These are phyloP conservation scores for Protomyces pachydermus DNA, from an alignment of 1,139 yeast species.

Conservation along the genomic window DNA sequence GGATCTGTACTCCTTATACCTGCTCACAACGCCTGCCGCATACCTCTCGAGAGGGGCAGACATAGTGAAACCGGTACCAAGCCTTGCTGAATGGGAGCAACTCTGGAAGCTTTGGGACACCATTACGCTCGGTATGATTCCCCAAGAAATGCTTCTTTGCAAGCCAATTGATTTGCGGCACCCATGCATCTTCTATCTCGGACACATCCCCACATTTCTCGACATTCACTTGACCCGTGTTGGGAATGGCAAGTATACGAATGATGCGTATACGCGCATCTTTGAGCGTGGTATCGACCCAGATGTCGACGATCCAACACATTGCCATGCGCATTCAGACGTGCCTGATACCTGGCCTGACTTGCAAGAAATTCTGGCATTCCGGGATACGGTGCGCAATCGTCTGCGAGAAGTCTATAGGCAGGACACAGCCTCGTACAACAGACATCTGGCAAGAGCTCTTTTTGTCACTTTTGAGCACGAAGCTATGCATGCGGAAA, in stretches of 20 bases:
- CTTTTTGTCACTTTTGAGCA: constrained; percentile 33
- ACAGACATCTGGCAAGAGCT: constrained; percentile 25
- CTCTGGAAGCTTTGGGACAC: constrained; percentile 33
- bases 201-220: constrained; percentile 34
- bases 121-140: constrained; percentile 31
- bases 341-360: constrained; percentile 33
- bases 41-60: constrained; percentile 20
- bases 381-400: constrained; percentile 28
- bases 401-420: constrained; percentile 24
- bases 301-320: constrained; percentile 33
- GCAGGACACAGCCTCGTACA: background rate
- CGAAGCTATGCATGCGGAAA: constrained; percentile 34
- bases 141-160: constrained; percentile 29
- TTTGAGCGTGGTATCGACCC: constrained; percentile 35
- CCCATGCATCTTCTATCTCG: constrained; percentile 33
- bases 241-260: constrained; percentile 4
- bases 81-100: constrained; percentile 30
- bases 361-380: constrained; percentile 22
- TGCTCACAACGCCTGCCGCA: constrained; percentile 13
- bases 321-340: constrained; percentile 33
- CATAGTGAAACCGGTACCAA: constrained; percentile 25
- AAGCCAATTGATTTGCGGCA: constrained; percentile 34
- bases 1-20: constrained; percentile 30
- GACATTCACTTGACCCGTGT: constrained; percentile 32
- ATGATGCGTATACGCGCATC: constrained; percentile 27